These are phyloP conservation scores for Magnolia kwangsiensis DNA, from an alignment of 164 flowering plant genomes.

Conservation along the genomic window DNA sequence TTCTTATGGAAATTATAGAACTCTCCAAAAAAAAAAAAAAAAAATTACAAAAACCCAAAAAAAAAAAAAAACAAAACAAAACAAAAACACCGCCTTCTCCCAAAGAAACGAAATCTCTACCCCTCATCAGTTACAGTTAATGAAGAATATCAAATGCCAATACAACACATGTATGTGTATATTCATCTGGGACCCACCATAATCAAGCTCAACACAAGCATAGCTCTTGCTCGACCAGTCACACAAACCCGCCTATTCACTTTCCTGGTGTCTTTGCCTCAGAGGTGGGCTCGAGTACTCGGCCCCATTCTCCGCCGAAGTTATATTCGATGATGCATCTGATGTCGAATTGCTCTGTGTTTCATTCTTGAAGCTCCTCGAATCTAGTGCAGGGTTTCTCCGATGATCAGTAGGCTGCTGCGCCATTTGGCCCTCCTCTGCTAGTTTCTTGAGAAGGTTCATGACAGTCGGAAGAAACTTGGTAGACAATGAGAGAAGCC, in stretches of 20 bases:
- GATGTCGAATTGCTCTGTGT: slow-evolving; percentile 35
- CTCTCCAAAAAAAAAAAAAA: too few relatives aligned
- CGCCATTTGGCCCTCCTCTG: slow-evolving; percentile 64
- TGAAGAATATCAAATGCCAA: background rate
- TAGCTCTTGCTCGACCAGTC: background rate
- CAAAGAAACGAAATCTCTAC: background rate
- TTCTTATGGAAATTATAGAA: background rate
- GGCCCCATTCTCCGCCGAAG: slow-evolving; percentile 32
- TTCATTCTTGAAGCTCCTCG: slow-evolving; percentile 27
- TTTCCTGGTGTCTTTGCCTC: slow-evolving; percentile 38
- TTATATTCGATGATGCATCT: slow-evolving; percentile 25
- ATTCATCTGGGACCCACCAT: background rate
- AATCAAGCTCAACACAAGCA: background rate
- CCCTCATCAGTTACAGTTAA: background rate
- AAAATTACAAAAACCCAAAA: background rate
- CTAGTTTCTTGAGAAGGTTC: slow-evolving; percentile 81
- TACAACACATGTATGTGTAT: background rate
- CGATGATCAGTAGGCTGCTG: slow-evolving; percentile 23
- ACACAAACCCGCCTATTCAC: background rate
- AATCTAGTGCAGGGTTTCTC: slow-evolving; percentile 35
- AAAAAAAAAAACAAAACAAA: too few relatives aligned
- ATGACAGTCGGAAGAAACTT: slow-evolving; percentile 84
- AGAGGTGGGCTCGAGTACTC: slow-evolving; percentile 46
- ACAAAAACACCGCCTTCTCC: background rate
- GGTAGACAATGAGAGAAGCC: slow-evolving; percentile 75